Evolutionary conservation across 345 rosid species (phyloP), one percentile per base, ranked within the genome.

Genomic region (Boechera retrofracta): DNA sequence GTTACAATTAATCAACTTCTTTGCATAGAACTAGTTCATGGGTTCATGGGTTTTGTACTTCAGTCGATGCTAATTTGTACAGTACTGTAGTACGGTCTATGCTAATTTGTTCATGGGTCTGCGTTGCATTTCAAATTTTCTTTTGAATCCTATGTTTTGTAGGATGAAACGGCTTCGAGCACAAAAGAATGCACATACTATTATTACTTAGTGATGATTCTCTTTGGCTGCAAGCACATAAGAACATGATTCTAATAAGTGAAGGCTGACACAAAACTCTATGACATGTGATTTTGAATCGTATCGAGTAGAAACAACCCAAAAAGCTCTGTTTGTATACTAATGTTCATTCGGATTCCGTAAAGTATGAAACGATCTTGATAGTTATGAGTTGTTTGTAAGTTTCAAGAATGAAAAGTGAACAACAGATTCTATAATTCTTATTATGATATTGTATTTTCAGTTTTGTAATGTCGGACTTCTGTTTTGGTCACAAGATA

Each of bases 81-180:
- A 21, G 1, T 21, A 21, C 24, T 21, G 24, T 21, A 21, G 1
- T 21, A 21, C 24, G 24, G 24, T 21, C 24, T 21, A 21, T 21
- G 24, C 24, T 31, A 54, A 5, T 48, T 0, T 28, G 53, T 73
- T 63, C 32, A 60, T 31, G 44, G 32, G 24, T 72, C 11, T 41
- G 26, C 56, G 3, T 32, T 33, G 44, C 29, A 49, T 36, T 15
- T 61, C 52, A 60, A 9, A 7, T n/a, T 28, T 72, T 72, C 16
- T 49, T 53, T 21, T 55, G 33, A 39, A 73, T 73, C 15, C 3
- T 57, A 36, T 67, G 63, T 68, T 75, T 75, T 69, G 73, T 54
- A 69, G 80, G 64, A 69, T 52, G 75, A 69, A 76, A 53, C 45
- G 32, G 28, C 32, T 16, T 62, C 32, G 11, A 39, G 62, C 73